Evolutionary conservation across 176 grass and related monocot genomes (phyloP).

Genomic region (maize (Zea mays)): Zm-B73-REFERENCE-NAM-5.0 NC_050096.1:684501-685000

Average conservation of each 20-base stretch:
- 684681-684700: constrained; percentile 31
- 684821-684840: constrained; percentile 23
- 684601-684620: constrained; percentile 5
- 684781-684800: background rate
- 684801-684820: background rate
- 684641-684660: constrained; percentile 10
- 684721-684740: background rate
- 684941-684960: constrained; percentile 67
- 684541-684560: constrained; percentile 17
- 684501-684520: constrained; percentile 94
- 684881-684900: constrained; percentile 65
- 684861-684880: constrained; percentile 81
- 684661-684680: background rate
- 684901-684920: constrained; percentile 44
- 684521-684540: constrained; percentile 67
- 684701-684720: background rate
- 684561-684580: background rate
- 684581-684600: constrained; percentile 12
- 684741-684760: background rate
- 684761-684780: constrained; percentile 16
- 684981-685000: constrained; percentile 97
- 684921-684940: constrained; percentile 45
- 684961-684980: constrained; percentile 83
- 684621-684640: constrained; percentile 20
- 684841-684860: constrained; percentile 59